Conservation (phyloP, 768 basidiomycete genomes). For the Phanerodontia chrysosporium region DNA sequence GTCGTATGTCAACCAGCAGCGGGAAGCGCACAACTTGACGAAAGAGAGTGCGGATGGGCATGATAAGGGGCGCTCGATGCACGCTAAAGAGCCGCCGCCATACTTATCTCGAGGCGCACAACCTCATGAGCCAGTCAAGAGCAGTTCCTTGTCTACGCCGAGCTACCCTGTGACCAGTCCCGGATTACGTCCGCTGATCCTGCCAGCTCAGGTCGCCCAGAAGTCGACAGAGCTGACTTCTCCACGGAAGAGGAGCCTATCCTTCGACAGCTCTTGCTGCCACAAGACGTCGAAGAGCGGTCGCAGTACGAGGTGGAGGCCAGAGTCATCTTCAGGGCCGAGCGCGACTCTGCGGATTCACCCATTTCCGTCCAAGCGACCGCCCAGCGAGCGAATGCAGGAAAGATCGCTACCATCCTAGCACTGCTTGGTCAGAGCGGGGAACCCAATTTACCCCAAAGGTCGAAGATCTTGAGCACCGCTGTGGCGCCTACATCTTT, state of each 20-base stretch:
- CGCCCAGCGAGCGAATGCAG: neutral
- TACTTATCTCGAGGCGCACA: neutral
- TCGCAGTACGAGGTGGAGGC: neutral
- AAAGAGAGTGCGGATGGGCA: neutral
- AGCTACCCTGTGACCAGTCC: too few species aligned
- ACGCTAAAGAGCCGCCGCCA: neutral
- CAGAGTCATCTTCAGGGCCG: neutral
- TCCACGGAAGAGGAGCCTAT: neutral
- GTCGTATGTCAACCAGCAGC: neutral
- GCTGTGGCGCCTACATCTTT: neutral
- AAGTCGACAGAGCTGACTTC: neutral
- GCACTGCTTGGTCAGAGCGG: neutral
- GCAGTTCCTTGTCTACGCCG: neutral
- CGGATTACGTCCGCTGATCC: neutral
- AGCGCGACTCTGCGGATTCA: neutral
- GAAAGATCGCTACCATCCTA: neutral
- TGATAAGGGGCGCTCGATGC: too few species aligned
- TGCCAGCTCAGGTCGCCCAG: neutral
- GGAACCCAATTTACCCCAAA: neutral
- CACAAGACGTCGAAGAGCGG: constrained; percentile 1
- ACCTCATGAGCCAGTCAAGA: neutral
- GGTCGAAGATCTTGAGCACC: neutral
- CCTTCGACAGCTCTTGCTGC: constrained; percentile 3
- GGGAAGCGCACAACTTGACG: neutral
- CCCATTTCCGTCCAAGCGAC: neutral